A percentile compares a stretch with the other conserved stretches of the same genome.
Conservation (phyloP, 495 filamentous ascomycete genomes). For the Trichoderma asperelloides region DNA sequence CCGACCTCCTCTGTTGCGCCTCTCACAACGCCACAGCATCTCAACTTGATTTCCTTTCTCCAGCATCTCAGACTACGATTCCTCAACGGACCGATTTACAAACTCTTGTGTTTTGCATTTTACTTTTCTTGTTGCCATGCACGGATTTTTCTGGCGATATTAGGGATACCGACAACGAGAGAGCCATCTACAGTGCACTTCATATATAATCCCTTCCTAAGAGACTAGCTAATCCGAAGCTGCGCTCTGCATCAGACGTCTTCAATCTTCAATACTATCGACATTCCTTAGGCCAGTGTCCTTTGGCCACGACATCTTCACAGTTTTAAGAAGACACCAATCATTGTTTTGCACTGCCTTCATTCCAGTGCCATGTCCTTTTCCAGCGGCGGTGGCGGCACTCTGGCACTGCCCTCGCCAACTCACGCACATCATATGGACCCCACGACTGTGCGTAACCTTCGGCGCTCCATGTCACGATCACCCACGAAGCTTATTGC, state of each 20-base stretch:
- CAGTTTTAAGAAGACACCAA: neutral
- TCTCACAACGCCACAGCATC: neutral
- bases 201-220: neutral
- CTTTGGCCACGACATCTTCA: neutral
- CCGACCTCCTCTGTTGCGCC: neutral
- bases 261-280: neutral
- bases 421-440: slow-evolving; percentile 73
- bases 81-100: neutral
- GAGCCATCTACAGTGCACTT: neutral
- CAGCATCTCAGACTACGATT: neutral
- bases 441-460: slow-evolving; percentile 64
- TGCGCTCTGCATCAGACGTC: neutral
- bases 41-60: neutral
- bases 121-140: neutral
- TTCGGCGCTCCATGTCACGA: slow-evolving; percentile 75
- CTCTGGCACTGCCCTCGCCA: slow-evolving; percentile 73
- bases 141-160: neutral
- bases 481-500: slow-evolving; percentile 80
- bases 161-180: neutral
- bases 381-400: slow-evolving; percentile 56
- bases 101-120: neutral
- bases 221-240: neutral
- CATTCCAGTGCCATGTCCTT: slow-evolving; percentile 24
- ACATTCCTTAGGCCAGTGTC: neutral
- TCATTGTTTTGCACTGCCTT: slow-evolving; percentile 9